Base-by-base conservation (phyloP, 805 yeast species). In the Wickerhamiella spandovensis region DNA sequence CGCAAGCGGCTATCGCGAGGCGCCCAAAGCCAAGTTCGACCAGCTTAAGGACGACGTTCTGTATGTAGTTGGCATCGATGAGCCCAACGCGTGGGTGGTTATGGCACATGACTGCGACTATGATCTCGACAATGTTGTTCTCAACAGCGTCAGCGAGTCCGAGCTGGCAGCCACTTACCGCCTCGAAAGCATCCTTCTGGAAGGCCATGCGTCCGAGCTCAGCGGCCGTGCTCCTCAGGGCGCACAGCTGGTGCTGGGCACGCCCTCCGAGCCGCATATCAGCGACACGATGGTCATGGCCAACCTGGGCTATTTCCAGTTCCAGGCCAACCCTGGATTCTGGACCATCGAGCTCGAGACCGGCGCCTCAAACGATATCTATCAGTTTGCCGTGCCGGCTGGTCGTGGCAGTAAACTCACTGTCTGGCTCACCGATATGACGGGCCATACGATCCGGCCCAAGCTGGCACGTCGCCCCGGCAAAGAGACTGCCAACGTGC, bases 251-350 rank as follows among this genome's bases (percentile, higher is more conserved):
- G 70, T 71, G 20, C 60, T 80, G 1, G 60, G 24, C 50, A 57
- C 46, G 20, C 61, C 49, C 2, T 30, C 38, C 2, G 52, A 44
- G 9, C 38, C 49, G 3, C 24, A 28, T n/a, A 7, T 55, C 1
- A 48, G 53, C 7, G 86, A 80, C 55, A 82, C 95, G 0, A 69
- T 67, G 38, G 79, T 88, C 1, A 84, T 90, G 92, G 74, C 81
- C 1, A 81, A 84, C 39, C 70, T 82, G 54, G 97, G 97, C 0
- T 90, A 90, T 64, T 76, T 83, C 49, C 97, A 89, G 64, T 68
- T 92, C 44, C 77, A 76, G 54, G 79, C 83, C 0, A 71, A 70
- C 47, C 92, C 94, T 1, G 95, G 95, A 0, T 44, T 71, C 3
- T 84, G 85, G 82, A 62, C n/a, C 4, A 61, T 85, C n/a, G 56